Evolutionary conservation across 1,139 yeast species (phyloP), one percentile per base, ranked within the genome.

Genomic region (Yamadazyma buinensis): DNA sequence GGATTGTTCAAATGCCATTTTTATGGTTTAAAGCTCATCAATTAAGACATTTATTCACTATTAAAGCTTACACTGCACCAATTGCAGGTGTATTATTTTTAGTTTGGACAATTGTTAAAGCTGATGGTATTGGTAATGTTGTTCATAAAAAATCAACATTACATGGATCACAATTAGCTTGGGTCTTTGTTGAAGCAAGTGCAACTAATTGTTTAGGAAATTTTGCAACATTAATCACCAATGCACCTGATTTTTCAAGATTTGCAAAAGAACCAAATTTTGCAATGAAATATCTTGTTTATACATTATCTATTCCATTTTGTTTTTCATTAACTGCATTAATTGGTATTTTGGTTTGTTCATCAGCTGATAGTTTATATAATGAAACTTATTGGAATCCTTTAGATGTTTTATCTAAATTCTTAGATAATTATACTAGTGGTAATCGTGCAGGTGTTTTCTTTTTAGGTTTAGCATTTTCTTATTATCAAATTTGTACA

Each of bases 221-320:
- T 60, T 87, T 87, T 52, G 94, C 95, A 6, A 84, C 96, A 7
- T 71, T 88, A 52, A 83, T 86, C 51, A 77, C 84, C 43, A 88
- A 88, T 59, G 84, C 95, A 14, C 95, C 96, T 0, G 97, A 88
- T 70, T 87, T 86, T 58, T 72, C 95, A 15, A 78, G 96, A 57
- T 84, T 87, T 57, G 83, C 95, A 8, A 73, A 71, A 37, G 55
- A 52, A 33, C 68, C 70, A 8, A 53, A 68, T 7, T 66, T 63
- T 39, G 54, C 63, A 15, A 62, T 67, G 58, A 68, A 67, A 41
- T 67, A 67, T 40, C 47, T 67, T 42, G 72, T 67, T 10, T 65
- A 67, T 48, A 73, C 75, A 3, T 49, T 83, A 19, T 72, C 90
- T 5, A 79, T 87, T 42, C 95, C 96, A 24, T 47, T 84, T 14